Conservation (phyloP, 2,329 filamentous ascomycete genomes). For the Seiridium cupressi region DNA sequence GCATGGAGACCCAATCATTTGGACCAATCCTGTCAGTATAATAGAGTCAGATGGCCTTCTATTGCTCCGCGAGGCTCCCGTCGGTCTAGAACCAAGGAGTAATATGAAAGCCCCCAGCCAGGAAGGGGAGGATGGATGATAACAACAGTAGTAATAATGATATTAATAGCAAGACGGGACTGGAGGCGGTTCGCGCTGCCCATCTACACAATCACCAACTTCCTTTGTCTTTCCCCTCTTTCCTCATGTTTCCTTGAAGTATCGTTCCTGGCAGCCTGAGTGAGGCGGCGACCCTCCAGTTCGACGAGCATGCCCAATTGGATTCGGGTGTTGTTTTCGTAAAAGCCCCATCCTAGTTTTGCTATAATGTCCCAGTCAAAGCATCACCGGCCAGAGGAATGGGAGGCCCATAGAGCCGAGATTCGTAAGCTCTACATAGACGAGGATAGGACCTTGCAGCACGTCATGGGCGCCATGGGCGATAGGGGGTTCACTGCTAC, state of each 20-base stretch:
- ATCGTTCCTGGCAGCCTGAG: too few species aligned
- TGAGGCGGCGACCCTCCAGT: too few species aligned
- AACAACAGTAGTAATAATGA: too few species aligned
- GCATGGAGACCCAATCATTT: neutral
- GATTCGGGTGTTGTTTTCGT: too few species aligned
- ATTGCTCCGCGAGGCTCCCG: neutral
- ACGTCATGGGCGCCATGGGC: constrained; percentile 26
- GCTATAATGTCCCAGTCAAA: neutral
- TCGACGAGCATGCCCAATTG: too few species aligned
- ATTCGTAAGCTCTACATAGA: constrained; percentile 25
- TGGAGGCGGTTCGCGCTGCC: too few species aligned
- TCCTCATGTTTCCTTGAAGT: too few species aligned
- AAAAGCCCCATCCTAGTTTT: too few species aligned
- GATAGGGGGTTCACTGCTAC: constrained; percentile 23
- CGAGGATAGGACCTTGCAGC: constrained; percentile 26
- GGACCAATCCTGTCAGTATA: neutral
- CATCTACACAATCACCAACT: too few species aligned
- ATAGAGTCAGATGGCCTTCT: neutral
- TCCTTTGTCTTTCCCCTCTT: too few species aligned
- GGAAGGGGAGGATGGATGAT: too few species aligned
- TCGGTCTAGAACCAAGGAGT: neutral
- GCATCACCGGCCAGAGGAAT: constrained; percentile 14
- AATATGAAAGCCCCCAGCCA: neutral
- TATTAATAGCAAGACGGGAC: too few species aligned
- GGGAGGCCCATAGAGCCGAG: constrained; percentile 22